phyloP scores from a whole-genome alignment of 768 basidiomycete species.

The Phallus indusiatus region DNA sequence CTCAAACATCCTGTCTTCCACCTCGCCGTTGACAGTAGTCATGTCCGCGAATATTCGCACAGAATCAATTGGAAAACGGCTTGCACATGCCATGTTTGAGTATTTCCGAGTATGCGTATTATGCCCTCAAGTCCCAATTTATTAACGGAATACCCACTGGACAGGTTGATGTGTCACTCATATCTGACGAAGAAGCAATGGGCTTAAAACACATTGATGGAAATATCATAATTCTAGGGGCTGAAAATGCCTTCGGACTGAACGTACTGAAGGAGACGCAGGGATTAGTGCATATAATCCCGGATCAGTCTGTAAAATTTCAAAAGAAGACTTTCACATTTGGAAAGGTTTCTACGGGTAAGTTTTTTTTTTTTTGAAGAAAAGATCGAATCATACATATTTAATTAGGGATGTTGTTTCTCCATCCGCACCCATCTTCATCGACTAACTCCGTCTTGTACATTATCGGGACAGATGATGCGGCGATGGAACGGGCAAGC shows the following conservation, averaged over 20 bases:
- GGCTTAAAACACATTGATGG: constrained; percentile 18
- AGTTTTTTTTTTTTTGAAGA: neutral
- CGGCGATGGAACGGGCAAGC: constrained; percentile 55
- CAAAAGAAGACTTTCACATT: constrained; percentile 11
- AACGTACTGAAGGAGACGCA: constrained; percentile 13
- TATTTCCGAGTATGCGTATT: constrained; percentile 2
- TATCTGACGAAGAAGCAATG: constrained; percentile 32
- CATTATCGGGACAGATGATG: constrained; percentile 45
- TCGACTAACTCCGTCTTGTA: constrained; percentile 36
- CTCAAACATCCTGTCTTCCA: constrained; percentile 52
- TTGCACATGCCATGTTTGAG: constrained; percentile 56
- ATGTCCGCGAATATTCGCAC: constrained; percentile 29
- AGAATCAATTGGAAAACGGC: constrained; percentile 47
- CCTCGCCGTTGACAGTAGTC: constrained; percentile 47
- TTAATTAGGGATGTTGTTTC: constrained; percentile 43
- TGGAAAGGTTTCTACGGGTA: constrained; percentile 9
- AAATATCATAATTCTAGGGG: constrained; percentile 43
- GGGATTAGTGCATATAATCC: constrained; percentile 13
- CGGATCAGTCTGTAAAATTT: constrained; percentile 10
- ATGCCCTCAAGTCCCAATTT: neutral
- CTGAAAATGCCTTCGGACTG: constrained; percentile 16
- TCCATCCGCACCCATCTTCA: constrained; percentile 52
- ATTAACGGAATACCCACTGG: neutral
- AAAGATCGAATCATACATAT: neutral
- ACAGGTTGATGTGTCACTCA: constrained; percentile 56